phyloP scores from a whole-genome alignment of 305 asterid species.

The Salvia sclarea region DNA sequence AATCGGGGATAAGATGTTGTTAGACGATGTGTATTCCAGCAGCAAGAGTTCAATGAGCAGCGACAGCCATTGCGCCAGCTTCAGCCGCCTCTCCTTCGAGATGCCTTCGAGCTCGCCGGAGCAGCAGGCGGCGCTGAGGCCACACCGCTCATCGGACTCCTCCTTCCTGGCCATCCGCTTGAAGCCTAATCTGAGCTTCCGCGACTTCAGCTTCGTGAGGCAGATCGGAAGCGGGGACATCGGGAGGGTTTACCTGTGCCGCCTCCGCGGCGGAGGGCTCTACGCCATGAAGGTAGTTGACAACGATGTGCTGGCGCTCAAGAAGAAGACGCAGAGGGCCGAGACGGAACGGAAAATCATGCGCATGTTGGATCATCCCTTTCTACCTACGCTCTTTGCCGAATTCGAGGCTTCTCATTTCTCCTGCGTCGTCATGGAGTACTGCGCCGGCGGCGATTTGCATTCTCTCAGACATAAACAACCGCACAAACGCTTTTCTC shows the following conservation, averaged over 20 bases:
- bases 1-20: slow-evolving; percentile 39
- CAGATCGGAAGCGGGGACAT: slow-evolving; percentile 95
- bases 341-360: slow-evolving; percentile 77
- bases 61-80: slow-evolving; percentile 56
- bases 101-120: slow-evolving; percentile 61
- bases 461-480: slow-evolving; percentile 72
- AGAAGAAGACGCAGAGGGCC: slow-evolving; percentile 72
- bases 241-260: slow-evolving; percentile 75
- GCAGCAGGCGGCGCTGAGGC: slow-evolving; percentile 42
- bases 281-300: slow-evolving; percentile 92
- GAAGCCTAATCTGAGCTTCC: slow-evolving; percentile 44
- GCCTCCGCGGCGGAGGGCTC: slow-evolving; percentile 46
- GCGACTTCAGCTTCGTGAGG: slow-evolving; percentile 72
- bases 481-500: slow-evolving; percentile 68
- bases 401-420: slow-evolving; percentile 77
- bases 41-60: slow-evolving; percentile 70
- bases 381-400: slow-evolving; percentile 73
- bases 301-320: slow-evolving; percentile 61
- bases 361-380: slow-evolving; percentile 77
- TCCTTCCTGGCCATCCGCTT: slow-evolving; percentile 53
- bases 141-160: slow-evolving; percentile 85
- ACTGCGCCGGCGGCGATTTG: slow-evolving; percentile 79
- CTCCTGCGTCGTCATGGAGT: slow-evolving; percentile 81
- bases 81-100: slow-evolving; percentile 66
- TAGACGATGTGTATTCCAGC: slow-evolving; percentile 42